phyloP scores from a whole-genome alignment of 306 rosid genomes.

The Coriaria nepalensis region DNA sequence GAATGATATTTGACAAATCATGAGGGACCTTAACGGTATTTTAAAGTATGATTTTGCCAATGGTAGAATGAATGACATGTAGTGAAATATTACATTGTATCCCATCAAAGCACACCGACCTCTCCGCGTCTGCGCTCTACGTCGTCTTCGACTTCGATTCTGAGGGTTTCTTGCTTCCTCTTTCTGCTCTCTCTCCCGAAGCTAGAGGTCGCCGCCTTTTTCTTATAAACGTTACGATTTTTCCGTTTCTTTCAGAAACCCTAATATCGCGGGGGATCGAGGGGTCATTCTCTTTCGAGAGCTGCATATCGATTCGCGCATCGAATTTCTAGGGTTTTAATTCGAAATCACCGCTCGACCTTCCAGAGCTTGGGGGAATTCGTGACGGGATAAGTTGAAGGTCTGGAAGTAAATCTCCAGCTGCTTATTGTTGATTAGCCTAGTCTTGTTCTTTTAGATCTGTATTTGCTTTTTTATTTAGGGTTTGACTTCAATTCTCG shows the following conservation, averaged over 20 bases:
- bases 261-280: not conserved
- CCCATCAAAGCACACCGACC: not conserved
- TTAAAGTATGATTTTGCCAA: not conserved
- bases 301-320: too few species aligned
- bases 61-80: not conserved
- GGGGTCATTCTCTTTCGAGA: not conserved
- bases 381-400: not conserved
- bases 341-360: not conserved
- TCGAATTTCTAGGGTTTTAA: conserved; percentile 3
- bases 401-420: not conserved
- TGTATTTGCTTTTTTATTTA: not conserved
- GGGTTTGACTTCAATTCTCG: not conserved
- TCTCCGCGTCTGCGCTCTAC: not conserved
- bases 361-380: not conserved
- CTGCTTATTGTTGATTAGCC: not conserved
- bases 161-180: conserved; percentile 1
- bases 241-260: not conserved
- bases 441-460: conserved; percentile 3
- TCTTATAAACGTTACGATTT: not conserved
- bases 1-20: conserved; percentile 1
- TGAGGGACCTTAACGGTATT: not conserved
- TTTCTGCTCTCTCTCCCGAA: conserved; percentile 2
- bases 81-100: not conserved
- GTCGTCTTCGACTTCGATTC: conserved; percentile 9
- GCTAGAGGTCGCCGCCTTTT: conserved; percentile 8